A percentile compares a stretch with the other conserved stretches of the same genome.
phyloP scores from a whole-genome alignment of 2,329 filamentous ascomycete genomes.

The Xylaria polymorpha region DNA sequence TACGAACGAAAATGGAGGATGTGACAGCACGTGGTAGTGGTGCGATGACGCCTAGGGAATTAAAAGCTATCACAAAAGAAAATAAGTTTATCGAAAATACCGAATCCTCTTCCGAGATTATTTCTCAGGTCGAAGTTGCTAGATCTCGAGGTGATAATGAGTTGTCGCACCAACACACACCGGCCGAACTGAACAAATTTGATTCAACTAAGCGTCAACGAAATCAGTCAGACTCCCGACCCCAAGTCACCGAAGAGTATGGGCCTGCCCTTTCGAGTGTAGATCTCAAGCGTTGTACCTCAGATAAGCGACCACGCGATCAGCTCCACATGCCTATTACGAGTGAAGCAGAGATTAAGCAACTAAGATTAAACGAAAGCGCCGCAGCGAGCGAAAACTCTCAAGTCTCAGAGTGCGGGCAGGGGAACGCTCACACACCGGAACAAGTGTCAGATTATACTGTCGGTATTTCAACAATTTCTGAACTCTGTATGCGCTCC shows the following conservation, averaged over 20 bases:
- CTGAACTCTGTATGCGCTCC: neutral
- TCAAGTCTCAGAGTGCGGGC: neutral
- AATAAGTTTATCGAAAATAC: neutral
- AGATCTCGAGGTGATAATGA: neutral
- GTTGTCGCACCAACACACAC: neutral
- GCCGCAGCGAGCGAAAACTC: neutral
- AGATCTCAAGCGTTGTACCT: neutral
- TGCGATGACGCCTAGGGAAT: neutral
- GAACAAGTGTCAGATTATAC: neutral
- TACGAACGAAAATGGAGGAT: neutral
- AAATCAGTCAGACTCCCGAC: neutral
- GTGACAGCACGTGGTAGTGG: neutral
- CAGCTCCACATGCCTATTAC: neutral
- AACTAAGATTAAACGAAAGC: neutral
- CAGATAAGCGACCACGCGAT: neutral
- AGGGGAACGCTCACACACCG: neutral
- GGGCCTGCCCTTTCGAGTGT: neutral
- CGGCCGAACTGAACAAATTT: neutral
- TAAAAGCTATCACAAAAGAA: neutral
- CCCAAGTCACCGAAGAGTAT: neutral
- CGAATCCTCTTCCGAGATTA: neutral
- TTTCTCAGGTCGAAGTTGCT: neutral
- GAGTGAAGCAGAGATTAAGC: neutral
- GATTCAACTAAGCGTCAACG: neutral
- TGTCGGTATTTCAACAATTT: conserved; percentile 39